Base-by-base conservation (phyloP, 139 green algal species). In the Chlamydomonas schloesseri region DNA sequence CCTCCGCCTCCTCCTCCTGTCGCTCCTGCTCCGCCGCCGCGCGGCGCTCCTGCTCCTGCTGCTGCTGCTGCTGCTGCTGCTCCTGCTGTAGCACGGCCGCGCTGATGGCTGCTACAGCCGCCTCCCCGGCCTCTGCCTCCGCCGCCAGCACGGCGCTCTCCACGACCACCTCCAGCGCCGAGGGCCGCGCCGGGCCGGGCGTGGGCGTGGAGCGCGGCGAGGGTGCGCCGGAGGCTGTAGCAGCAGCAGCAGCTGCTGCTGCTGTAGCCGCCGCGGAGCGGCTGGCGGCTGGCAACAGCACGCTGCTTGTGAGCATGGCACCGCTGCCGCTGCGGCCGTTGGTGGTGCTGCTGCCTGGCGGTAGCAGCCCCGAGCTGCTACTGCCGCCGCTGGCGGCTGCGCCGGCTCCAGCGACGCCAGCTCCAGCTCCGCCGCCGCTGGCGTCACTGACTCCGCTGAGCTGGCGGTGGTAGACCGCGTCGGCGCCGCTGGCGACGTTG, bases 121-220 rank as follows among this genome's bases (percentile, higher is more conserved):
- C 36, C 62, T 4, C 64, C 2, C 3, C 37, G 42, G 8, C 60
- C 62, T 37, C 64, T n/a, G 65, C 34, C 78, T 24, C 78, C 37
- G 53, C 78, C 28, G 78, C 78, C 42, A 84, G 64, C 14, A 84
- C 4, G 0, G 29, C 65, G 64, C 64, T 75, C 78, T 84, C 78
- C 28, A 84, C 64, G 3, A 65, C 78, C 1, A 84, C 64, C 37
- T 65, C 78, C 76, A 83, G 46, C 21, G 57, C 53, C 11, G 72
- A 28, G 0, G 29, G 31, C 14, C 42, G 17, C 3, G 15, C 1
- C 75, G 11, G 34, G 21, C 57, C 18, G 31, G 36, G 58, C 58
- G 75, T 36, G 57, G 58, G 13, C 58, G 58, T 33, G 13, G 57
- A 50, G 42, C 42, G 33, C 33, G 74, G 62, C 62, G 62, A 69